Base-by-base conservation (phyloP, 192 early-diverging fungal genomes). In the Tieghemiomyces parasiticus region DNA sequence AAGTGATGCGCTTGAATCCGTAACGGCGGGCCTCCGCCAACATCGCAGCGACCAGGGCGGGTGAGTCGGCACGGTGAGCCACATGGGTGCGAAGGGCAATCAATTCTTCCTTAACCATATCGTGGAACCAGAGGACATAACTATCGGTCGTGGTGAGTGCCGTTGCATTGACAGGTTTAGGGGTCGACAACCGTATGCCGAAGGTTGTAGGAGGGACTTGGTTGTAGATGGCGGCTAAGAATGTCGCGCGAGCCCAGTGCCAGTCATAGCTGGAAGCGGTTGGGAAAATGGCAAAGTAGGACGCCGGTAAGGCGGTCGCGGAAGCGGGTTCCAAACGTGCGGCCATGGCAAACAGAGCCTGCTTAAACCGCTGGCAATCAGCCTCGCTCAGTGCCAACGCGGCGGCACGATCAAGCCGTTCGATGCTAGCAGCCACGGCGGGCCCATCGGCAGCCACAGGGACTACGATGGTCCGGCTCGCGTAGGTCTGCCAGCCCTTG, bases 201-300 rank as follows among this genome's bases (percentile, higher is more conserved):
- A 34, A 29, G 4, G 29, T 20, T 14, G 20, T 16, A n/a, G 28
- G 54, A 33, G 2, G 30, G 54, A 16, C 29, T 1, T 13, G 20
- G 19, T 31, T 16, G 13, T 20, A 29, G 34, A 35, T 35, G 16
- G 54, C 3, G 10, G 29, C 54, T 29, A 56, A 9, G 54, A n/a
- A 32, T 34, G 10, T 31, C 3, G 54, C 54, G 20, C 54, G 54
- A n/a, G 34, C 19, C 54, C 54, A 56, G 34, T 56, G 54, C 54
- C 54, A 56, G 12, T 34, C 31, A 16, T n/a, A 35, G 2, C 29
- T 34, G 24, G 54, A 26, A 14, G 9, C 1, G 31, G 20, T 56
- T 26, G 54, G 54, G 13, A 56, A 13, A 34, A 56, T 34, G 16
- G 16, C 14, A 20, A 56, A 10, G 47, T 48, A 48, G 47, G 4